Conservation (phyloP, 2,329 filamentous ascomycete genomes). For the Sclerotinia spermophila region DNA sequence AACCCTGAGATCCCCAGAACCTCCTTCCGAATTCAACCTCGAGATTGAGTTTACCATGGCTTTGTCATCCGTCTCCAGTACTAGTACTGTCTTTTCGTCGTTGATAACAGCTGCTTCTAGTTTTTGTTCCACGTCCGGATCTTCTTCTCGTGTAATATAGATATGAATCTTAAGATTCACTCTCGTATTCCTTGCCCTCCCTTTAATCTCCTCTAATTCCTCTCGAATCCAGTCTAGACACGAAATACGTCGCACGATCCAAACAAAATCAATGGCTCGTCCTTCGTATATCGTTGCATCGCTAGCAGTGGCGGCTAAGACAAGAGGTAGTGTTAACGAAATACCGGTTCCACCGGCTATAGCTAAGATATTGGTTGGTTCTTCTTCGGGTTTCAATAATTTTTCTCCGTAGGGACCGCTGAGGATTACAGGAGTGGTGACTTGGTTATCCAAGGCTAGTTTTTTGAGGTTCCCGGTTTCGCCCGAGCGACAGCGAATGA, state of each 20-base stretch:
- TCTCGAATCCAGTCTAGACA: slow-evolving; percentile 56
- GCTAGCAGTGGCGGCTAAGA: slow-evolving; percentile 43
- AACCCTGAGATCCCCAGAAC: background rate
- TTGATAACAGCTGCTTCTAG: background rate
- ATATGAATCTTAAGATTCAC: slow-evolving; percentile 50
- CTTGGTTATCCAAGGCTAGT: slow-evolving; percentile 33
- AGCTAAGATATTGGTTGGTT: slow-evolving; percentile 47
- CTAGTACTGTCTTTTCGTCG: background rate
- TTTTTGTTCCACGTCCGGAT: background rate
- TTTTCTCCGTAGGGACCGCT: slow-evolving; percentile 10
- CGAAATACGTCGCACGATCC: slow-evolving; percentile 54
- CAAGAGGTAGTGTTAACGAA: slow-evolving; percentile 52
- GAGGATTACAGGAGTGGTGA: slow-evolving; percentile 5
- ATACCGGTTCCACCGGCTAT: slow-evolving; percentile 58
- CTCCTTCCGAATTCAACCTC: background rate
- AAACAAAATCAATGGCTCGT: slow-evolving; percentile 55
- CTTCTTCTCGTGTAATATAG: slow-evolving; percentile 49
- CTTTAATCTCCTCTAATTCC: slow-evolving; percentile 51
- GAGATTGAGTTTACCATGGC: background rate
- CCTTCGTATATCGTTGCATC: background rate
- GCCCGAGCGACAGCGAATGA: slow-evolving; percentile 55
- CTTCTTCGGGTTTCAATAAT: slow-evolving; percentile 32
- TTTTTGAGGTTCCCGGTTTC: slow-evolving; percentile 45
- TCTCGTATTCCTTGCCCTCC: slow-evolving; percentile 39
- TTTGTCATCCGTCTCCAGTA: background rate